phyloP scores from a whole-genome alignment of 441 rosid genomes.

The Pelargonium exstipulatum region DNA sequence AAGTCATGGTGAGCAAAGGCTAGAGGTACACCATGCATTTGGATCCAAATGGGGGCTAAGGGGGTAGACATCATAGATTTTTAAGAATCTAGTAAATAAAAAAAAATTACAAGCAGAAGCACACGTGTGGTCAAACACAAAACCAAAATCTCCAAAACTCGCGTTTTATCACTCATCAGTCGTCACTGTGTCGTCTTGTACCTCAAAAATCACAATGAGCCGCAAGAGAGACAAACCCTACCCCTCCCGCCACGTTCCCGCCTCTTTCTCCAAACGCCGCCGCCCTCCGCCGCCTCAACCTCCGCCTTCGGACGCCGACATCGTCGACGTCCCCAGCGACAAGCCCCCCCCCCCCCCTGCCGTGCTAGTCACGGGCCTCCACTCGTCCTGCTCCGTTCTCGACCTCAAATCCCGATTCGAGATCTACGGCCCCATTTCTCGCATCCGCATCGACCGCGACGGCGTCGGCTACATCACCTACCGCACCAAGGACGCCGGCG shows the following conservation, averaged over 20 bases:
- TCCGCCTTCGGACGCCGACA: constrained; percentile 27
- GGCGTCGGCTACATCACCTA: constrained; percentile 50
- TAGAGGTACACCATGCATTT: too few species aligned
- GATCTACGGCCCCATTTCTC: constrained; percentile 86
- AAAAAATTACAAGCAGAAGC: too few species aligned
- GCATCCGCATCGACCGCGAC: constrained; percentile 68
- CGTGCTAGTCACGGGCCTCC: constrained; percentile 50
- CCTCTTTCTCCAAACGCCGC: constrained; percentile 50
- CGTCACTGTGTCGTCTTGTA: neutral
- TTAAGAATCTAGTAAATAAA: too few species aligned
- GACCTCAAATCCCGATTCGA: constrained; percentile 84
- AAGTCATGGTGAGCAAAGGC: too few species aligned
- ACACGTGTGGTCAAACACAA: too few species aligned
- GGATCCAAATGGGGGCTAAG: too few species aligned
- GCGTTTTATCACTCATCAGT: neutral
- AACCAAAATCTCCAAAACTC: too few species aligned
- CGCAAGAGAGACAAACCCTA: constrained; percentile 76
- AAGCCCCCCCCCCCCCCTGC: constrained; percentile 61
- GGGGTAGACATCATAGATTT: too few species aligned
- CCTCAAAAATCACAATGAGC: constrained; percentile 28
- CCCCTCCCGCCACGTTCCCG: constrained; percentile 38
- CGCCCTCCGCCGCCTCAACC: constrained; percentile 27
- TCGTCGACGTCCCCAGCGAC: constrained; percentile 29
- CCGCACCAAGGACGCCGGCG: constrained; percentile 66
- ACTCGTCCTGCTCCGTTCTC: constrained; percentile 62